These are phyloP conservation scores for Ogataea allantospora DNA, from an alignment of 805 yeast species.

Conservation along the genomic window DNA sequence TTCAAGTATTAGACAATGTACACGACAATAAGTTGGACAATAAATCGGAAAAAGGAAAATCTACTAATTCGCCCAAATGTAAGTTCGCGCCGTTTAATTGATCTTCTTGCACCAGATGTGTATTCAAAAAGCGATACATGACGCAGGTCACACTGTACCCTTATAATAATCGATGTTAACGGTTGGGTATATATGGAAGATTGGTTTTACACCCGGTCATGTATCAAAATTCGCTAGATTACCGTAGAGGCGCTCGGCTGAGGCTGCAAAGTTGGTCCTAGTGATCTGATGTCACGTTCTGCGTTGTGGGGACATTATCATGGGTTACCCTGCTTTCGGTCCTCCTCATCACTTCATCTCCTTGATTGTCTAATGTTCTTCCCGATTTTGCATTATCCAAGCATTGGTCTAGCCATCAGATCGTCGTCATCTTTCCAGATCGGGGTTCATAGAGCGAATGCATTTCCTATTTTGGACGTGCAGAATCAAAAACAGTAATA, in stretches of 20 bases:
- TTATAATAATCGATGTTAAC: background rate
- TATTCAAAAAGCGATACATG: background rate
- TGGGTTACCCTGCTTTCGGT: too few relatives aligned
- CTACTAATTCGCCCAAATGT: background rate
- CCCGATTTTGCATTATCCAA: background rate
- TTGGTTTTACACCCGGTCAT: too few relatives aligned
- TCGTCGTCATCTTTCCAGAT: background rate
- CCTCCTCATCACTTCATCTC: background rate
- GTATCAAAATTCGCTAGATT: too few relatives aligned
- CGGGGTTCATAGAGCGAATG: background rate
- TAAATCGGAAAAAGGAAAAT: background rate
- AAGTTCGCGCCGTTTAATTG: slow-evolving; percentile 1
- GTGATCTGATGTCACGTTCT: too few relatives aligned
- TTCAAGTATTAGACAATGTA: background rate
- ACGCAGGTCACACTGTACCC: slow-evolving; percentile 1
- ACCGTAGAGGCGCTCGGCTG: too few relatives aligned
- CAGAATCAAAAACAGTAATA: slow-evolving; percentile 1
- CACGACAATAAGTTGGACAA: slow-evolving; percentile 5
- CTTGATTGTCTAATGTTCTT: background rate
- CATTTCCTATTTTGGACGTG: slow-evolving; percentile 3
- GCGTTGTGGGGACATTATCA: too few relatives aligned
- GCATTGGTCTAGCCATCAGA: slow-evolving; percentile 5
- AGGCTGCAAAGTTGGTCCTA: too few relatives aligned
- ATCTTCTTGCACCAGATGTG: background rate
- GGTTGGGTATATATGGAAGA: too few relatives aligned